Evolutionary conservation across 192 early-diverging fungal genomes (phyloP).

Genomic region (Diversispora epigaea): DNA sequence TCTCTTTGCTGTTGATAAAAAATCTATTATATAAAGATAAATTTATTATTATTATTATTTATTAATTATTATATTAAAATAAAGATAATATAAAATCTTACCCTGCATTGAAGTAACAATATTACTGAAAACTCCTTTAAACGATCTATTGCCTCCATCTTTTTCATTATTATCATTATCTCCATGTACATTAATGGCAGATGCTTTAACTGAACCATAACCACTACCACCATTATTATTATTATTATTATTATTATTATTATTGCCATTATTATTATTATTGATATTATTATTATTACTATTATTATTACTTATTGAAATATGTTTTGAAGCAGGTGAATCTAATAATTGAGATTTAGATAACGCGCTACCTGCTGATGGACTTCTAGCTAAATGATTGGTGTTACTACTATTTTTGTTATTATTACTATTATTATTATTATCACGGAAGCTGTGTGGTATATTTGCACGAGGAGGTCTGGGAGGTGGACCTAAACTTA

Average conservation of each 20-base stretch:
- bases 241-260: too few species aligned
- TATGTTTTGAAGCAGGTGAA: slow-evolving; percentile 32
- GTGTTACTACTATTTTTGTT: too few species aligned
- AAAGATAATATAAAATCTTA: slow-evolving; percentile 23
- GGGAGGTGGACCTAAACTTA: too few species aligned
- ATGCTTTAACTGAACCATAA: slow-evolving; percentile 38
- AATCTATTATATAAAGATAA: slow-evolving; percentile 35
- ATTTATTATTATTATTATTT: background rate
- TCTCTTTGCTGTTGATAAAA: slow-evolving; percentile 67
- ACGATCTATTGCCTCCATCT: slow-evolving; percentile 39
- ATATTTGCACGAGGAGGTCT: too few species aligned
- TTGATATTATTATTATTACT: too few species aligned
- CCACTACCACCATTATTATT: slow-evolving; percentile 3
- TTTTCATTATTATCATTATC: slow-evolving; percentile 27
- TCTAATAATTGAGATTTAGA: slow-evolving; percentile 34
- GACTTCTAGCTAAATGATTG: slow-evolving; percentile 18
- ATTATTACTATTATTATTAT: too few species aligned
- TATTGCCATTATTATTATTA: too few species aligned
- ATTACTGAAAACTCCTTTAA: slow-evolving; percentile 58
- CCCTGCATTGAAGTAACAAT: slow-evolving; percentile 54
- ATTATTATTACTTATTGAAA: background rate
- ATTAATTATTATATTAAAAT: slow-evolving; percentile 1
- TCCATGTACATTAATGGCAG: slow-evolving; percentile 35
- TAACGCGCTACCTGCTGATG: slow-evolving; percentile 30
- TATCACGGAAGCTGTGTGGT: too few species aligned